These are phyloP conservation scores for Schizopora paradoxa DNA, from an alignment of 1,284 basidiomycete species.

Conservation along the genomic window DNA sequence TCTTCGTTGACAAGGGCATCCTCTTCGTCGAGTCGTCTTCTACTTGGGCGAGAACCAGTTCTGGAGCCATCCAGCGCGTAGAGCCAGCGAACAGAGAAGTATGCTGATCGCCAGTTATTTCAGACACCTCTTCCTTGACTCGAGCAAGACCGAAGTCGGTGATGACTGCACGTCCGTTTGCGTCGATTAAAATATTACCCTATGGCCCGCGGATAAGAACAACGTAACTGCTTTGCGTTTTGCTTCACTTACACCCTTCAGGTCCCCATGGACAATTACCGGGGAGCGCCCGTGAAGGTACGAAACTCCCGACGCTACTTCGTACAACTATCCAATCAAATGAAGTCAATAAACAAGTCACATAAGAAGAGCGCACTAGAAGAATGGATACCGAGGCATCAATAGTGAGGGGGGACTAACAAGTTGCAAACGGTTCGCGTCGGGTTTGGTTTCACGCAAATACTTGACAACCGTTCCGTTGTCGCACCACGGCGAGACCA, in stretches of 20 bases:
- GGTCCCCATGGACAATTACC: slow-evolving; percentile 49
- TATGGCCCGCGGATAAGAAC: slow-evolving; percentile 20
- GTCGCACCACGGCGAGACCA: slow-evolving; percentile 57
- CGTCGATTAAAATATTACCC: slow-evolving; percentile 53
- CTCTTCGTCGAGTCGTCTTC: slow-evolving; percentile 37
- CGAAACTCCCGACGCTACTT: slow-evolving; percentile 47
- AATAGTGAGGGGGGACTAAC: slow-evolving; percentile 29
- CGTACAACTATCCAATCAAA: slow-evolving; percentile 33
- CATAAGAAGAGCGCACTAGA: background rate
- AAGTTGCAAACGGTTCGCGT: slow-evolving; percentile 38
- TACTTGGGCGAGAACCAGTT: slow-evolving; percentile 43
- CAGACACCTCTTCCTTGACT: slow-evolving; percentile 46
- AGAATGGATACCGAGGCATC: background rate
- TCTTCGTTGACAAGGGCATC: slow-evolving; percentile 39
- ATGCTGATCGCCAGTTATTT: slow-evolving; percentile 29
- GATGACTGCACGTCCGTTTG: slow-evolving; percentile 43
- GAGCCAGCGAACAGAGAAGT: slow-evolving; percentile 51
- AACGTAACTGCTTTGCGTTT: background rate
- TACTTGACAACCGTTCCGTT: slow-evolving; percentile 50
- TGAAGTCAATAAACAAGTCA: background rate
- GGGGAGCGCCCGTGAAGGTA: slow-evolving; percentile 49
- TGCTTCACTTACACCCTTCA: slow-evolving; percentile 42
- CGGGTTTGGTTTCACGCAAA: slow-evolving; percentile 34
- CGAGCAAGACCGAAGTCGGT: slow-evolving; percentile 57
- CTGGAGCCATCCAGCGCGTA: slow-evolving; percentile 46